Evolutionary conservation across 768 basidiomycete genomes (phyloP), one percentile per base, ranked within the genome.

Genomic region (Mycena sanguinolenta): DNA sequence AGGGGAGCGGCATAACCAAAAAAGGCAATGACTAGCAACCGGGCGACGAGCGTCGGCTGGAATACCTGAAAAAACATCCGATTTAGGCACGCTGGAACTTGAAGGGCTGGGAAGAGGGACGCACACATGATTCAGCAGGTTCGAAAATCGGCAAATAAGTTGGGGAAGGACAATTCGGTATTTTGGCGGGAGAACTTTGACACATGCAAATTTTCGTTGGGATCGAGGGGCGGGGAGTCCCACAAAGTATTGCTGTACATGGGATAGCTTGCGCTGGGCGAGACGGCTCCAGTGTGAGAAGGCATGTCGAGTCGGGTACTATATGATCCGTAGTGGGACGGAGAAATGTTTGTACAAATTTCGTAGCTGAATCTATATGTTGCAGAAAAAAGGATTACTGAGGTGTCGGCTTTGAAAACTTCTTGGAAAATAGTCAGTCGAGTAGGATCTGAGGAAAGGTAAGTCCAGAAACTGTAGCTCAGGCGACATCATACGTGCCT

Each of bases 381-480:
- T 8, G 90, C 89, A n/a, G 88, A 88, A 77, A 90, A 91, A 60
- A 90, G 80, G 38, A 82, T 72, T 7, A 79, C 73, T 32, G 82
- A 74, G 30, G 72, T 73, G 25, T 80, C 76, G 34, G 82, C 80
- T 65, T 82, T 79, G 25, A 83, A 73, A 55, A 94, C 89, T 53
- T 91, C 87, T 76, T 94, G 92, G 42, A 89, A 79, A 74, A 94
- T 91, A 0, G 86, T 88, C 78, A 87, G 93, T 58, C 86, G 79
- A 3, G n/a, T n/a, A n/a, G n/a, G n/a, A n/a, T n/a, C n/a, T n/a
- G n/a, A n/a, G n/a, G n/a, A n/a, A n/a, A n/a, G n/a, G n/a, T n/a
- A n/a, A n/a, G n/a, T n/a, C n/a, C n/a, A n/a, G n/a, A n/a, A n/a
- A n/a, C n/a, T n/a, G n/a, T n/a, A n/a, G n/a, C n/a, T n/a, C n/a